These are phyloP conservation scores for Aureobasidium vineae DNA, from an alignment of 2,329 filamentous ascomycete species.

Conservation along the genomic window DNA sequence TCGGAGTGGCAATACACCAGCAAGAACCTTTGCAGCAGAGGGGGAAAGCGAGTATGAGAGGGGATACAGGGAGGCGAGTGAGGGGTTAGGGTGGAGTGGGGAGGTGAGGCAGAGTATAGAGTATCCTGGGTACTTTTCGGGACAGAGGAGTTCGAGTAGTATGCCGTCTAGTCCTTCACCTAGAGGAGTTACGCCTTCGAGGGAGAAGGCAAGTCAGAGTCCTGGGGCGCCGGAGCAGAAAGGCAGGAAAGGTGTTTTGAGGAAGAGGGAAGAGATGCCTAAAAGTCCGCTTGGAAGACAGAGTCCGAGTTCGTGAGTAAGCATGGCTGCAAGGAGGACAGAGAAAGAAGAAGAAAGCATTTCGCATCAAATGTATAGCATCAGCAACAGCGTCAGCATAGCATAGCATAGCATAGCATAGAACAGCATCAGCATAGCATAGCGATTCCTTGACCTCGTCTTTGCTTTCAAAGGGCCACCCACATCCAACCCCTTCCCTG, in stretches of 20 bases:
- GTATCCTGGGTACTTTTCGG: slow-evolving; percentile 5
- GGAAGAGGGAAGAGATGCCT: slow-evolving; percentile 20
- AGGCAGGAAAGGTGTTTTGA: slow-evolving; percentile 17
- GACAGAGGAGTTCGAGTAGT: neutral
- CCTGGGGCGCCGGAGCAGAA: neutral
- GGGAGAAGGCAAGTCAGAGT: neutral
- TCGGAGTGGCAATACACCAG: slow-evolving; percentile 12
- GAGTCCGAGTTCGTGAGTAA: neutral
- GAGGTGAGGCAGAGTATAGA: slow-evolving; percentile 8
- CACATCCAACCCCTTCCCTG: neutral
- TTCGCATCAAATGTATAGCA: neutral
- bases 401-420: slow-evolving; percentile 1
- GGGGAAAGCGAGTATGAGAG: neutral
- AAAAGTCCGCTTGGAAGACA: slow-evolving; percentile 26
- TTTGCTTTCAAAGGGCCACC: neutral
- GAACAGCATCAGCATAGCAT: neutral
- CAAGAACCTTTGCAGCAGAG: neutral
- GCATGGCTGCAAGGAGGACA: neutral
- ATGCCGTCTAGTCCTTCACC: slow-evolving; percentile 33
- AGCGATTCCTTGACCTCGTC: neutral
- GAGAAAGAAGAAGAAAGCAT: neutral
- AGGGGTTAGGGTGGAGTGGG: neutral
- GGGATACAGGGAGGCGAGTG: neutral
- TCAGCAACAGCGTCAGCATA: neutral
- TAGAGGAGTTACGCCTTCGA: neutral